Evolutionary conservation across 2,329 filamentous ascomycete species (phyloP).

Genomic region (Claviceps capensis): DNA sequence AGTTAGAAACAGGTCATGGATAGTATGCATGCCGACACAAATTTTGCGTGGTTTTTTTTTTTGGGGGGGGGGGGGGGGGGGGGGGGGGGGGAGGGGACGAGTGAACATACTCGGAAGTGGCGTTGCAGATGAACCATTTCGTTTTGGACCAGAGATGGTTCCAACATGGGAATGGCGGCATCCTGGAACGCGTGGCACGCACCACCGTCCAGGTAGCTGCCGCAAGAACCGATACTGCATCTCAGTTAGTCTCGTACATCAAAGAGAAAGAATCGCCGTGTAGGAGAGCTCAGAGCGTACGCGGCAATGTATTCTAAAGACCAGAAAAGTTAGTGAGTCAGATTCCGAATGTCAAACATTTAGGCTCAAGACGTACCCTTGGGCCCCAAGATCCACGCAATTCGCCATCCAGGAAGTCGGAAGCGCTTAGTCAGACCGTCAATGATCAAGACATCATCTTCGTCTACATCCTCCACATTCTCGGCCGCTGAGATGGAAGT

Average conservation of each 20-base stretch:
- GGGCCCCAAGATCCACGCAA: slow-evolving; percentile 89
- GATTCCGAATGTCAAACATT: background rate
- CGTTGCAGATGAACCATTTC: slow-evolving; percentile 84
- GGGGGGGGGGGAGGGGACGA: too few relatives aligned
- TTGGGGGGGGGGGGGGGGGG: too few relatives aligned
- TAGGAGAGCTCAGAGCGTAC: slow-evolving; percentile 20
- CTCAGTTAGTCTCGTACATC: slow-evolving; percentile 2
- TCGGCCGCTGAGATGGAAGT: slow-evolving; percentile 77
- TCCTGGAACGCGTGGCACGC: slow-evolving; percentile 94
- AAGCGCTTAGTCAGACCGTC: slow-evolving; percentile 96
- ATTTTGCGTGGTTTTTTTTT: background rate
- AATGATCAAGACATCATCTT: slow-evolving; percentile 85
- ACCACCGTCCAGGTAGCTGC: slow-evolving; percentile 87
- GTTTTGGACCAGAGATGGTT: slow-evolving; percentile 60
- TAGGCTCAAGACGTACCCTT: slow-evolving; percentile 38
- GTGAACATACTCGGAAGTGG: slow-evolving; percentile 55
- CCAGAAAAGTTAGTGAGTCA: background rate
- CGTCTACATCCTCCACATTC: slow-evolving; percentile 80
- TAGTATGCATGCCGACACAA: background rate
- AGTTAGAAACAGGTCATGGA: background rate
- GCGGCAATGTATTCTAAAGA: slow-evolving; percentile 72
- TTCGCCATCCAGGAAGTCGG: slow-evolving; percentile 88
- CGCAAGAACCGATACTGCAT: slow-evolving; percentile 65
- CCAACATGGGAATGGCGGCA: slow-evolving; percentile 85
- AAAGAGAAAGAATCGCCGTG: background rate